A percentile compares a stretch with the other conserved stretches of the same genome.
Conservation (phyloP, 2,329 filamentous ascomycete genomes). For the Paracamarosporium sp. region DNA sequence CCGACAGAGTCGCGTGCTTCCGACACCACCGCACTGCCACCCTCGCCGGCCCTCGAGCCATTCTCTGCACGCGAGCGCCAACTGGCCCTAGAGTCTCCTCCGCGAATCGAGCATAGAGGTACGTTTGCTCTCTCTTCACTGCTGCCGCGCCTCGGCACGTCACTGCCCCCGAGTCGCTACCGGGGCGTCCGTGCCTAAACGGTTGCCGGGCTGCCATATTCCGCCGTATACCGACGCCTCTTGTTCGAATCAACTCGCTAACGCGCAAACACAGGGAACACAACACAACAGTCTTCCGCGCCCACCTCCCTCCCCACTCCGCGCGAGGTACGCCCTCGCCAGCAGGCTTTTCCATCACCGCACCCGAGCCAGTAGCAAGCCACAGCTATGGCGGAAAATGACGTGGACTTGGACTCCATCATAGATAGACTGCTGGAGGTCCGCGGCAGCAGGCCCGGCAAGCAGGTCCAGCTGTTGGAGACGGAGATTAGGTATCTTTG, state of each 20-base stretch:
- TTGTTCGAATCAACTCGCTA: constrained; percentile 23
- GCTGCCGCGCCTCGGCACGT: constrained; percentile 7
- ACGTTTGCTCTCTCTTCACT: constrained; percentile 21
- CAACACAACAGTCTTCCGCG: constrained; percentile 29
- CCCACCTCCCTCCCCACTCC: constrained; percentile 28
- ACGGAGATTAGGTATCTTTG: constrained; percentile 96
- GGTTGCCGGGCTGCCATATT: constrained; percentile 19
- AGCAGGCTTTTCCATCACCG: constrained; percentile 22
- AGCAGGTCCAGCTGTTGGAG: constrained; percentile 97
- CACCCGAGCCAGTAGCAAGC: constrained; percentile 40
- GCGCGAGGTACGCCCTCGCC: constrained; percentile 46
- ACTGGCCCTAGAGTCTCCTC: constrained; percentile 23
- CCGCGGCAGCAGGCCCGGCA: constrained; percentile 94
- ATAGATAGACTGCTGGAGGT: constrained; percentile 98
- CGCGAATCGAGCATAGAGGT: constrained; percentile 38
- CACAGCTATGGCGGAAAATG: constrained; percentile 76
- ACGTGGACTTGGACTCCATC: constrained; percentile 99
- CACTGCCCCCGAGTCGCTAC: constrained; percentile 11
- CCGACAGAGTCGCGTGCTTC: constrained; percentile 42
- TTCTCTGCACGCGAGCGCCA: constrained; percentile 37
- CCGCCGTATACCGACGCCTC: constrained; percentile 12
- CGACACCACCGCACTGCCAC: constrained; percentile 39
- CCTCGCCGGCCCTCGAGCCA: constrained; percentile 51
- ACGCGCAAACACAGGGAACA: constrained; percentile 28
- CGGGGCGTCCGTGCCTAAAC: constrained; percentile 20